Base-by-base conservation (phyloP, 208 protist genomes). In the Trypanosomatidae sp. region DNA sequence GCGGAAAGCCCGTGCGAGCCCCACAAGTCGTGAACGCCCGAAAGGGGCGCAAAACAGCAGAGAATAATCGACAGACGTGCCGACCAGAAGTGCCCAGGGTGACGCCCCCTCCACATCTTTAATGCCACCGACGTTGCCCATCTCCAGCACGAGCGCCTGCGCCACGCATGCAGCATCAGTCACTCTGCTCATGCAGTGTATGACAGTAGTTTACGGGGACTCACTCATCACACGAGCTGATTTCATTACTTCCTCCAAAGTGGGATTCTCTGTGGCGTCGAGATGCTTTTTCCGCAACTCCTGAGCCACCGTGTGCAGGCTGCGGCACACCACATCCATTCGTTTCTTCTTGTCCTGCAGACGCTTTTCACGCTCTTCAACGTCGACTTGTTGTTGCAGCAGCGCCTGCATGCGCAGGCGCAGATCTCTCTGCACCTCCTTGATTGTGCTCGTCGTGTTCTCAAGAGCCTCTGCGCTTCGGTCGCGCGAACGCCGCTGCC, bases 361-460 rank as follows among this genome's bases (percentile, higher is more conserved):
- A 0, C 52, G 70, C 13, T 22, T 30, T 66, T 85, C 80, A 15
- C 69, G 47, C n/a, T 28, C 62, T 15, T 71, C 56, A 46, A 86
- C 36, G 1, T 52, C 74, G 1, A 49, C 60, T 44, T 86, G 75
- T 6, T 72, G 60, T 25, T 69, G 39, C 33, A 60, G 49, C 15
- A 84, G 56, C n/a, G 59, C 62, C 43, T 77, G 76, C 43, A 77
- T 64, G 41, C 77, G 70, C 36, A 64, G 47, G 1, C 72, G 76
- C 70, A 89, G 52, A 17, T 87, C 85, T 22, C 83, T 69, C 75
- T 90, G 82, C 36, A 92, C 76, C 10, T 68, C 55, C 28, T 77
- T 81, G 49, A 92, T 90, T 17, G 85, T 86, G 47, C 73, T 82
- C 12, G 83, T 90, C 12, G 88, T 92, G 25, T 84, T 55, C 68